A percentile compares a stretch with the other conserved stretches of the same genome.
phyloP scores from a whole-genome alignment of 2,329 filamentous ascomycete species.

The Talaromyces sp. region DNA sequence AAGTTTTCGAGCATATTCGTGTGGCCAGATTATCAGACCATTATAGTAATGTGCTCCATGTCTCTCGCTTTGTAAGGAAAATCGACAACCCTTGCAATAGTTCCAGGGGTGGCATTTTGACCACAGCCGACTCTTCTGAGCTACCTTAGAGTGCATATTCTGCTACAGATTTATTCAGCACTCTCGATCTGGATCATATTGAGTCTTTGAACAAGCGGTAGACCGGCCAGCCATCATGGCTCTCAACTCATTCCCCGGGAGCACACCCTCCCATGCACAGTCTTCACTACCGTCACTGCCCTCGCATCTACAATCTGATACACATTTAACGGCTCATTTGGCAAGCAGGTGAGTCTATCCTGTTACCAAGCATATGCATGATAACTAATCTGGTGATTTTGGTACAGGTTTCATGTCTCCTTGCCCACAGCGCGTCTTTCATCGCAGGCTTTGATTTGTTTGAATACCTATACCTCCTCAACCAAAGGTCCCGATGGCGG shows the following conservation, averaged over 20 bases:
- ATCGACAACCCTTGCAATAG: neutral
- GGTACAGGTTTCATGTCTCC: slow-evolving; percentile 81
- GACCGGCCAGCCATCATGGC: slow-evolving; percentile 34
- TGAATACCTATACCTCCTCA: slow-evolving; percentile 93
- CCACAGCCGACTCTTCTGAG: neutral
- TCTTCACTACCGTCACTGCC: slow-evolving; percentile 85
- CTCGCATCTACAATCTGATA: slow-evolving; percentile 57
- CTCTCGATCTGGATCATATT: neutral
- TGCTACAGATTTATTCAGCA: neutral
- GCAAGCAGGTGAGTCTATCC: slow-evolving; percentile 43
- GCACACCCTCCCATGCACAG: slow-evolving; percentile 64
- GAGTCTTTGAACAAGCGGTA: neutral
- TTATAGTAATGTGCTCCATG: neutral
- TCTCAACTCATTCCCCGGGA: slow-evolving; percentile 38
- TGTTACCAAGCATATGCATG: slow-evolving; percentile 9
- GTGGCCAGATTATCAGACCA: neutral
- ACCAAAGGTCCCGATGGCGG: slow-evolving; percentile 84
- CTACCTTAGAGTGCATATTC: neutral
- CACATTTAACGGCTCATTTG: slow-evolving; percentile 50
- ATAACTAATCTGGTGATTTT: slow-evolving; percentile 52
- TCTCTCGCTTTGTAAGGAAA: slow-evolving; percentile 9
- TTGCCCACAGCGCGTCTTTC: slow-evolving; percentile 84
- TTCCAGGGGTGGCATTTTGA: slow-evolving; percentile 1
- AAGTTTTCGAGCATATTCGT: neutral
- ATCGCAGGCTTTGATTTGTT: slow-evolving; percentile 82